Base-by-base conservation (phyloP, 208 protist genomes). In the Leishmania lainsoni region DNA sequence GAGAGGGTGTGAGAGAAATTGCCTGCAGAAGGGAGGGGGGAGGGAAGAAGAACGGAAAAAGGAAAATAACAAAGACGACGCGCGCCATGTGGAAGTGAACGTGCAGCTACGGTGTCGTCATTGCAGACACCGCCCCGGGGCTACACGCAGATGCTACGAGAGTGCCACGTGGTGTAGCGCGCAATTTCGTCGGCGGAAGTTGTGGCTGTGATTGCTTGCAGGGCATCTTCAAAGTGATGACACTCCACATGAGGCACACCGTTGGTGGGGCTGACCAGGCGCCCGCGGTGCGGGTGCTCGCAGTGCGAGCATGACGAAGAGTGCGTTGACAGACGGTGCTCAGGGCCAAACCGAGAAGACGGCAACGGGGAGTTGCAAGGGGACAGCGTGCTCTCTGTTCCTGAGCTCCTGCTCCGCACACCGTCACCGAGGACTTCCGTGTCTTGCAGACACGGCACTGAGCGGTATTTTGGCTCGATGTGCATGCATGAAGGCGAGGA, bases 181-280 rank as follows among this genome's bases (percentile, higher is more conserved):
- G 76, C 65, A 29, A 80, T 32, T n/a, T 84, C 84, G 0, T 75
- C 71, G 16, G 52, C 73, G 4, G 80, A 71, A 16, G 78, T 83
- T 2, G 85, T 81, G 3, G 85, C 77, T 16, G 63, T 39, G 54
- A 82, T 70, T 59, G 51, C 42, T 10, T 39, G 59, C 72, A 87
- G 71, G 16, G 84, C 84, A 9, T 56, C 75, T 51, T 85, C 74
- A 63, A 86, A 86, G 52, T 88, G 85, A 42, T 48, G 54, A 29
- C 42, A 78, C 58, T 81, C 76, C 54, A 87, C 84, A 39, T 52
- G 35, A 22, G 79, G 81, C 26, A 83, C 68, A n/a, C 32, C 12
- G 3, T 58, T 17, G 58, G 51, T 22, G 29, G 48, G 45, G 45
- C 16, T 17, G 51, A 49, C 2, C 14, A 14, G 29, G 10, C 26